Conservation (phyloP, 306 rosid species). For the Alnus rubra region DNA sequence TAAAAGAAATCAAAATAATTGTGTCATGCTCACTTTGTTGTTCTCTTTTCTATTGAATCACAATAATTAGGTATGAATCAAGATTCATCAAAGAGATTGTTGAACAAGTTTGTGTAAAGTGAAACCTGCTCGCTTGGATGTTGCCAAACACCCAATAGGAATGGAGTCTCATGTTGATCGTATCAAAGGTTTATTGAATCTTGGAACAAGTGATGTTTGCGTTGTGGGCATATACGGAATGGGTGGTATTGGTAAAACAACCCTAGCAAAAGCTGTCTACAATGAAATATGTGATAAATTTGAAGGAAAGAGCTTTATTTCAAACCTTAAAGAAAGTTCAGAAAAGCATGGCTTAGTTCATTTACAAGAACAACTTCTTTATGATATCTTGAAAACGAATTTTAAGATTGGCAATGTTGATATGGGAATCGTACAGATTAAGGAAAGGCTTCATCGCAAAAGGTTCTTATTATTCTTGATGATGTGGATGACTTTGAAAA, state of each 20-base stretch:
- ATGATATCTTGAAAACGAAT: not conserved
- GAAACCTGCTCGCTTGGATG: not conserved
- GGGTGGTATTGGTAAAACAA: too few relatives aligned
- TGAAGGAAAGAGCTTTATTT: slow-evolving; percentile 9
- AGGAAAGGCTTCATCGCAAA: not conserved
- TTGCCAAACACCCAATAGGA: slow-evolving; percentile 24
- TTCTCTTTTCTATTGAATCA: too few relatives aligned
- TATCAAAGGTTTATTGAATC: not conserved
- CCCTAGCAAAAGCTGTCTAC: too few relatives aligned
- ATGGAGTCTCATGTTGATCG: not conserved
- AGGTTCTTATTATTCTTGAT: slow-evolving; percentile 20
- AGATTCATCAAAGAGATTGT: slow-evolving; percentile 11
- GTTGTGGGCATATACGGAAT: too few relatives aligned
- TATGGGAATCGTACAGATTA: not conserved
- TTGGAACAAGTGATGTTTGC: not conserved
- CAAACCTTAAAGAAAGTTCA: slow-evolving; percentile 1
- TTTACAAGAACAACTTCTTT: slow-evolving; percentile 31
- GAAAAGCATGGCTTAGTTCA: not conserved
- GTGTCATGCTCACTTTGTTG: too few relatives aligned
- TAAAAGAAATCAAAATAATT: too few relatives aligned
- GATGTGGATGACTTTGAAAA: slow-evolving; percentile 6
- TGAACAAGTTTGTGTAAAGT: not conserved
- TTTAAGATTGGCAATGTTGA: not conserved
- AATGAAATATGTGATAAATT: not conserved
- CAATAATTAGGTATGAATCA: slow-evolving; percentile 13